Evolutionary conservation across 108 stramenopile species (phyloP).

Genomic region (Licmophora abbreviata): DNA sequence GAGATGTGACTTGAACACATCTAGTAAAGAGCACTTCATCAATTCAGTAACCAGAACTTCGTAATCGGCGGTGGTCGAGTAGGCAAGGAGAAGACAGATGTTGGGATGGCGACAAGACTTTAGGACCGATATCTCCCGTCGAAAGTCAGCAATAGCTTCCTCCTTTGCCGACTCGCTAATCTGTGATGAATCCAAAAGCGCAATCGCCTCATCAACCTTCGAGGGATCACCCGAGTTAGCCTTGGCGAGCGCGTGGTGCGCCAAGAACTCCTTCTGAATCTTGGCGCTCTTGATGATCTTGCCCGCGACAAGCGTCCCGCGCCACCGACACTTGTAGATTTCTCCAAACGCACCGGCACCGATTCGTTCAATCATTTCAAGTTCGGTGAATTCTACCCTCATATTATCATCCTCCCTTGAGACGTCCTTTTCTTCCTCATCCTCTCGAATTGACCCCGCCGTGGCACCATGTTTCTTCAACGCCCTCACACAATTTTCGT

Average conservation of each 20-base stretch:
- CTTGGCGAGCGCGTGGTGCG: slow-evolving; percentile 33
- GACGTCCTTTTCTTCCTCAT: slow-evolving; percentile 1
- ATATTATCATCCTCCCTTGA: slow-evolving; percentile 51
- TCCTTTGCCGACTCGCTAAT: slow-evolving; percentile 28
- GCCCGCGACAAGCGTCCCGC: slow-evolving; percentile 78
- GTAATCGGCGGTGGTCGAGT: slow-evolving; percentile 62
- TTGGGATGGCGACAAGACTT: slow-evolving; percentile 76
- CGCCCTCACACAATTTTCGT: slow-evolving; percentile 24
- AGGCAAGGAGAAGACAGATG: slow-evolving; percentile 74
- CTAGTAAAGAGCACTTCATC: slow-evolving; percentile 70
- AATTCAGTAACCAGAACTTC: slow-evolving; percentile 85
- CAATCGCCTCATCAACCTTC: slow-evolving; percentile 33
- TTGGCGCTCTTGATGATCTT: slow-evolving; percentile 78
- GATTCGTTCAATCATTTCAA: slow-evolving; percentile 83
- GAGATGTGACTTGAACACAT: slow-evolving; percentile 69
- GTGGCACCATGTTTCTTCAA: slow-evolving; percentile 53
- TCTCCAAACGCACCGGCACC: slow-evolving; percentile 87
- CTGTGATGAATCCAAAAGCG: slow-evolving; percentile 29
- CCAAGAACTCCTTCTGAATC: slow-evolving; percentile 71
- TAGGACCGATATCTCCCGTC: slow-evolving; percentile 63
- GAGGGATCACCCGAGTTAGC: slow-evolving; percentile 22
- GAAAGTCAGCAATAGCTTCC: slow-evolving; percentile 72
- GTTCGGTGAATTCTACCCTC: slow-evolving; percentile 62
- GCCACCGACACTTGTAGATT: slow-evolving; percentile 84
- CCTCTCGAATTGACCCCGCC: slow-evolving; percentile 1